phyloP scores from a whole-genome alignment of 2,329 filamentous ascomycete species.

The Pseudogymnoascus sp. region DNA sequence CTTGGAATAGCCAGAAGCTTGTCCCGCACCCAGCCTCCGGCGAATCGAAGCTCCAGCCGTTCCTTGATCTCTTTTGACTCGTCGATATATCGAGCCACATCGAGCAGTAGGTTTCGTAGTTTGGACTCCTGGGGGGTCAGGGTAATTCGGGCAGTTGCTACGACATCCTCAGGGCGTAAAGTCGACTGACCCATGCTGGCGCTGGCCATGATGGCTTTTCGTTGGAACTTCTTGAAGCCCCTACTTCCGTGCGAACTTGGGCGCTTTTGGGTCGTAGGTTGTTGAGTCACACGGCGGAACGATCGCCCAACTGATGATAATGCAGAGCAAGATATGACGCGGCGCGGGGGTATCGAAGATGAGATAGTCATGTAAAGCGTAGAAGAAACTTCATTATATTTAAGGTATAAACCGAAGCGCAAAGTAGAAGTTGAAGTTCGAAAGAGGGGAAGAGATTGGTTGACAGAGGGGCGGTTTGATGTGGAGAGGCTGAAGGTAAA shows the following conservation, averaged over 20 bases:
- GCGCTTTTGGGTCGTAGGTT: background rate
- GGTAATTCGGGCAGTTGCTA: slow-evolving; percentile 32
- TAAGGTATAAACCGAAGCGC: background rate
- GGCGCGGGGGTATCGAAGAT: background rate
- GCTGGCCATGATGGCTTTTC: background rate
- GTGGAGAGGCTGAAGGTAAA: background rate
- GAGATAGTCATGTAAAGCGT: background rate
- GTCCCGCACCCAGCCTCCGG: slow-evolving; percentile 82
- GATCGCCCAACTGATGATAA: background rate
- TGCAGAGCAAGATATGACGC: background rate
- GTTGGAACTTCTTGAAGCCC: background rate
- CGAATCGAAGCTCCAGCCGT: slow-evolving; percentile 63
- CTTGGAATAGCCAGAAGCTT: slow-evolving; percentile 65
- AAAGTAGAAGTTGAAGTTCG: background rate
- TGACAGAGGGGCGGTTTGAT: background rate
- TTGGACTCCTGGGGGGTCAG: slow-evolving; percentile 65
- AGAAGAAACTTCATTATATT: slow-evolving; percentile 2
- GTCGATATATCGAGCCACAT: slow-evolving; percentile 68
- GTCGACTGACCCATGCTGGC: background rate
- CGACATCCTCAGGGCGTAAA: background rate
- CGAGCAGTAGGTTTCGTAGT: slow-evolving; percentile 68
- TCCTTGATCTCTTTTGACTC: slow-evolving; percentile 39
- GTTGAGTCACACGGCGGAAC: background rate
- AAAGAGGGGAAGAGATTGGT: background rate
- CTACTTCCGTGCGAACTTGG: background rate